phyloP scores from a whole-genome alignment of 805 yeast genomes.

The Maudiozyma barnettii region DNA sequence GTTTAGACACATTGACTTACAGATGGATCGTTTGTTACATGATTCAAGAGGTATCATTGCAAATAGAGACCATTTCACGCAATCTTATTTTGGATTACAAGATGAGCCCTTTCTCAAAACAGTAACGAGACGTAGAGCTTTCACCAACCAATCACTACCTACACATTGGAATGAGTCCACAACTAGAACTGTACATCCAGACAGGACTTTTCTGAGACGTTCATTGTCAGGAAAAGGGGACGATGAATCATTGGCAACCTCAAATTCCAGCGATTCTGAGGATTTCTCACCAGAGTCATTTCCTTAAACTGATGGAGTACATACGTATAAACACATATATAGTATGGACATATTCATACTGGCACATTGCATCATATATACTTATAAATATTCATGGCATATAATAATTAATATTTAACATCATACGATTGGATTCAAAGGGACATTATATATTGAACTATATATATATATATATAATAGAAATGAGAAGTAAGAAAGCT shows the following conservation, averaged over 20 bases:
- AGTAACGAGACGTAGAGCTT: not conserved
- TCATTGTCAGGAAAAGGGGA: not conserved
- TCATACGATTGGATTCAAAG: not conserved
- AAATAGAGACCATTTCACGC: not conserved
- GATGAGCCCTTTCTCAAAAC: not conserved
- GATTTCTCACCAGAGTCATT: not conserved
- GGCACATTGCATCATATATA: not conserved
- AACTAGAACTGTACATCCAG: not conserved
- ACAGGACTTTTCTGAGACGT: not conserved
- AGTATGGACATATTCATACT: not conserved
- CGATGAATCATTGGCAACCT: not conserved
- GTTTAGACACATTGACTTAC: constrained; percentile 19
- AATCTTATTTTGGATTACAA: constrained; percentile 1
- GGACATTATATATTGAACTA: too few species aligned
- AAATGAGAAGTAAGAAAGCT: too few species aligned
- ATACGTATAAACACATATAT: not conserved
- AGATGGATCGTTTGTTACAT: constrained; percentile 5
- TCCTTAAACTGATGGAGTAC: not conserved
- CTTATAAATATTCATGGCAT: not conserved
- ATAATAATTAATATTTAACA: too few species aligned
- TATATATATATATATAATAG: too few species aligned
- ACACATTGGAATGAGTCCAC: not conserved
- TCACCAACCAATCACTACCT: not conserved
- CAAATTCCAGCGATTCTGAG: not conserved
- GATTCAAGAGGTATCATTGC: constrained; percentile 1